A percentile compares a stretch with the other conserved stretches of the same genome.
These are phyloP conservation scores for Fusarium lyarnte DNA, from an alignment of 2,329 filamentous ascomycete genomes.

Conservation along the genomic window DNA sequence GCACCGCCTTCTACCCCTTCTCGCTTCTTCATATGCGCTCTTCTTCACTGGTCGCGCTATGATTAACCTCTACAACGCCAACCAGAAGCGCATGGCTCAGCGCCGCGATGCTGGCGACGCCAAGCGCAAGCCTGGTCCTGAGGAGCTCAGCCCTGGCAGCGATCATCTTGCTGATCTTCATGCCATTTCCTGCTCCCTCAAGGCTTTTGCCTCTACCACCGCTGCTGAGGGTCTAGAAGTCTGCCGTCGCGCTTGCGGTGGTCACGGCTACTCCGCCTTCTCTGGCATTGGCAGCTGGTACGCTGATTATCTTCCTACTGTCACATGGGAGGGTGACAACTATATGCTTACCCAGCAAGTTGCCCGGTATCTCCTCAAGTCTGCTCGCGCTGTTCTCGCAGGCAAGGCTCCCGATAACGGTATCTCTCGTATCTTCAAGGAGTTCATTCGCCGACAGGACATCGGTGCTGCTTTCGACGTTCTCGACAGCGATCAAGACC, in stretches of 20 bases:
- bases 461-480: conserved; percentile 80
- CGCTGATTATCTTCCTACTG: conserved; percentile 75
- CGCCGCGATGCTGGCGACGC: conserved; percentile 52
- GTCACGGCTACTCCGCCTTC: conserved; percentile 80
- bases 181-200: conserved; percentile 79
- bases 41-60: conserved; percentile 82
- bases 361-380: conserved; percentile 79
- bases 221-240: conserved; percentile 80
- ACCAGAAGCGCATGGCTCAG: conserved; percentile 71
- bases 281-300: conserved; percentile 81
- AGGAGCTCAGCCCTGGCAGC: conserved; percentile 70
- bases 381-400: conserved; percentile 74
- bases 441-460: conserved; percentile 72
- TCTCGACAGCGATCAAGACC: conserved; percentile 73
- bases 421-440: conserved; percentile 66
- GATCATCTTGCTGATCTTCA: conserved; percentile 79
- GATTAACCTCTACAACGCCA: conserved; percentile 78
- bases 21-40: conserved; percentile 80
- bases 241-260: conserved; percentile 79
- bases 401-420: conserved; percentile 59
- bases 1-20: conserved; percentile 74
- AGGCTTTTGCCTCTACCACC: conserved; percentile 76
- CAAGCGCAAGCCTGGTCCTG: conserved; percentile 70
- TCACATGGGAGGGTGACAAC: conserved; percentile 82
- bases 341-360: conserved; percentile 87